Evolutionary conservation across 495 filamentous ascomycete genomes (phyloP).

Genomic region (Symbiotaphrina buchneri): DNA sequence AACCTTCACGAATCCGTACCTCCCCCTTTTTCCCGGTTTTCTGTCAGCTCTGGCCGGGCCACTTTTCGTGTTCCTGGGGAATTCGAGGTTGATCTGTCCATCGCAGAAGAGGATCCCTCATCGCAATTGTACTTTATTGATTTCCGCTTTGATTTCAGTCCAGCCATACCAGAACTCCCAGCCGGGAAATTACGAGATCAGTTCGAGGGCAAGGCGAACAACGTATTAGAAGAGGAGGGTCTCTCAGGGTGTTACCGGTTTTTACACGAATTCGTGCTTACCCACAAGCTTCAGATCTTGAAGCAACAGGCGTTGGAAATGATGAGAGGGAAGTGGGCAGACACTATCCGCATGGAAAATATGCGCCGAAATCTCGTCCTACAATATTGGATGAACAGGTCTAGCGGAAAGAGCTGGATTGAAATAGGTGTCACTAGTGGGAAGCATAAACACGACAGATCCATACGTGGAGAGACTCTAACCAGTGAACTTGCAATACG

Average conservation of each 20-base stretch:
- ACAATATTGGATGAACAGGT: constrained; percentile 66
- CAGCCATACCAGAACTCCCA: constrained; percentile 33
- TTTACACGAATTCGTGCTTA: constrained; percentile 66
- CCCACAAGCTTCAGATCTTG: constrained; percentile 66
- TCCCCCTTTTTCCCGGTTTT: constrained; percentile 43
- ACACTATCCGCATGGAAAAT: constrained; percentile 47
- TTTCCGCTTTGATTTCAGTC: constrained; percentile 62
- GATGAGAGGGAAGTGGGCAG: constrained; percentile 44
- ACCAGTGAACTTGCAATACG: constrained; percentile 38
- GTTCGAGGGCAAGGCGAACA: constrained; percentile 50
- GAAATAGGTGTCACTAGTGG: constrained; percentile 62
- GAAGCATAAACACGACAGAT: constrained; percentile 19
- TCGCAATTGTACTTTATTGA: constrained; percentile 87
- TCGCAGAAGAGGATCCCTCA: constrained; percentile 55
- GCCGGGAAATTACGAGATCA: constrained; percentile 29
- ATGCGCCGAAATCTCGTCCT: constrained; percentile 60
- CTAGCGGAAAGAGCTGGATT: constrained; percentile 63
- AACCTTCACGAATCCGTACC: constrained; percentile 59
- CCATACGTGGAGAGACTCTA: constrained; percentile 8
- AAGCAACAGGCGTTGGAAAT: constrained; percentile 53
- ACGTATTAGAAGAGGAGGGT: constrained; percentile 36
- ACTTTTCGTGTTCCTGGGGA: constrained; percentile 68
- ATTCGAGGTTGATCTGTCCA: constrained; percentile 81
- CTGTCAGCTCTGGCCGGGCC: constrained; percentile 53
- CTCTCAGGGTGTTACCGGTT: constrained; percentile 60